These are phyloP conservation scores for Phytopythium aichiense DNA, from an alignment of 352 stramenopile genomes.

Conservation along the genomic window DNA sequence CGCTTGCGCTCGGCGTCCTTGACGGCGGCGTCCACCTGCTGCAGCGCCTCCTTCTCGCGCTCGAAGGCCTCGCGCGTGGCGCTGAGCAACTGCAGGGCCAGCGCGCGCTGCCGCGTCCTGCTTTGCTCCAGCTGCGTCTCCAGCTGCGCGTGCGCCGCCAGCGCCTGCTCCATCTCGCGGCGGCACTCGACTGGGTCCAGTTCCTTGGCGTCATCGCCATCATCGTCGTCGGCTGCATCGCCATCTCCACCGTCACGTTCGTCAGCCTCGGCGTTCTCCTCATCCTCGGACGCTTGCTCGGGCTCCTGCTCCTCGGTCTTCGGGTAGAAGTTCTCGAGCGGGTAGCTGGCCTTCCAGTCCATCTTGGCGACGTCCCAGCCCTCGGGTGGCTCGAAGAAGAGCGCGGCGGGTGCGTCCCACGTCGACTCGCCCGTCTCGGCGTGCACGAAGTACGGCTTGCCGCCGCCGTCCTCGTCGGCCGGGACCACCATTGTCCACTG, in stretches of 20 bases:
- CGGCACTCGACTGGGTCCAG: slow-evolving; percentile 44
- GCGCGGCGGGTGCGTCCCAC: slow-evolving; percentile 50
- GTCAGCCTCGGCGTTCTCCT: slow-evolving; percentile 1
- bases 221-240: slow-evolving; percentile 11
- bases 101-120: slow-evolving; percentile 30
- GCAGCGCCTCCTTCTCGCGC: slow-evolving; percentile 42
- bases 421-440: slow-evolving; percentile 41
- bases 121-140: slow-evolving; percentile 30
- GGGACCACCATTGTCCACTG: slow-evolving; percentile 53
- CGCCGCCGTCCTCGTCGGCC: slow-evolving; percentile 15
- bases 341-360: slow-evolving; percentile 53
- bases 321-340: slow-evolving; percentile 47
- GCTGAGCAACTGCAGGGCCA: slow-evolving; percentile 61
- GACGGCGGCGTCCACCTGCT: slow-evolving; percentile 38
- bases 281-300: neutral
- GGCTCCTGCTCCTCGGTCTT: slow-evolving; percentile 1
- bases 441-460: slow-evolving; percentile 56
- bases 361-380: slow-evolving; percentile 50
- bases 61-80: slow-evolving; percentile 56
- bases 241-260: neutral
- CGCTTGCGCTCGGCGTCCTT: slow-evolving; percentile 44
- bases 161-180: slow-evolving; percentile 33
- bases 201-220: slow-evolving; percentile 14
- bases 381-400: slow-evolving; percentile 50
- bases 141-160: slow-evolving; percentile 25